Percentiles rank a stretch among this genome's conserved stretches.
Conservation (phyloP, 78 protist species). For the Polysphondylium violaceum region DNA sequence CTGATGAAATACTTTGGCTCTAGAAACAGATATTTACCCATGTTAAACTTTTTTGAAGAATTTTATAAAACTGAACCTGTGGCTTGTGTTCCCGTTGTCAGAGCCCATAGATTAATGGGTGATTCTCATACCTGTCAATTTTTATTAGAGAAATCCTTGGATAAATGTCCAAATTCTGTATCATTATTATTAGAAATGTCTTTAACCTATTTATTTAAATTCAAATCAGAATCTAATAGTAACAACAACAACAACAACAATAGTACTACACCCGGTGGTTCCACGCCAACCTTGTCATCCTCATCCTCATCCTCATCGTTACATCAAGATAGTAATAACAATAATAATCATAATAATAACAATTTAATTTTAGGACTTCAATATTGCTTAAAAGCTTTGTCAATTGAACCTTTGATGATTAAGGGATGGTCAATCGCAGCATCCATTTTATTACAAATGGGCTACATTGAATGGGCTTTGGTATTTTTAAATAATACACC, state of each 20-base stretch:
- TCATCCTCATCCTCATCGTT: neutral
- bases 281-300: neutral
- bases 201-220: neutral
- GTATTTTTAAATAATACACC: constrained; percentile 66
- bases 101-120: constrained; percentile 10
- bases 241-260: neutral
- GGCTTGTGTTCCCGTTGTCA: constrained; percentile 24
- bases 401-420: constrained; percentile 29
- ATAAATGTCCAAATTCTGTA: constrained; percentile 20
- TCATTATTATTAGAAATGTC: constrained; percentile 48
- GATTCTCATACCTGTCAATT: neutral
- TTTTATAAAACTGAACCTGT: constrained; percentile 56
- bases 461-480: constrained; percentile 63
- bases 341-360: neutral
- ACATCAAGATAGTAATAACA: neutral
- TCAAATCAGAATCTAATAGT: neutral
- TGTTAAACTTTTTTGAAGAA: constrained; percentile 37
- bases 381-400: constrained; percentile 34
- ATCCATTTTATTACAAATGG: constrained; percentile 12
- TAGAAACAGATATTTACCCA: constrained; percentile 52
- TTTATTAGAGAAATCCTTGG: neutral
- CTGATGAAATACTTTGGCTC: constrained; percentile 9
- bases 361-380: constrained; percentile 4
- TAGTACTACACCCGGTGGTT: neutral
- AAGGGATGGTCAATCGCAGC: constrained; percentile 48